These are phyloP conservation scores for Obelidium mucronatum DNA, from an alignment of 192 early-diverging fungal genomes.

Conservation along the genomic window DNA sequence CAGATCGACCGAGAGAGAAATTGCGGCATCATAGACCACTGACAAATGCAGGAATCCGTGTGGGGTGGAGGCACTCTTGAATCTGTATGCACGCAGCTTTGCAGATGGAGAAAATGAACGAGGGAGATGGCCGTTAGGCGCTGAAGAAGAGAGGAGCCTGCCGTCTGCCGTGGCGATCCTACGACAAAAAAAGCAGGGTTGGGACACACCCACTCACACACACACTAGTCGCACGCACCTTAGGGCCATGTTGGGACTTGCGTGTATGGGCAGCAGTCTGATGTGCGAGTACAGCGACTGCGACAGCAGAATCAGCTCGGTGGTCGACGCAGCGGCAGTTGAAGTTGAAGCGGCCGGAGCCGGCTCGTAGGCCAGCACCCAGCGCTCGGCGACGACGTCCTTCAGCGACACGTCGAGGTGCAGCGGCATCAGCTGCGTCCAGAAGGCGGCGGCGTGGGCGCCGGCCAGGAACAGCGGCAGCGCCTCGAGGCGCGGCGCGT, in stretches of 20 bases:
- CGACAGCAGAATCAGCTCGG: conserved; percentile 55
- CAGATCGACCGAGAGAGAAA: conserved; percentile 1
- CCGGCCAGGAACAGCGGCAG: no score
- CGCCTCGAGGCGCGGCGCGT: no score
- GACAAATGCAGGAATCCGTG: conserved; percentile 47
- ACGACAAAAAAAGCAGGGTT: no score
- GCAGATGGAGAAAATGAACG: conserved; percentile 44
- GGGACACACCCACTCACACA: no score
- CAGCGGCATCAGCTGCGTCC: conserved; percentile 50
- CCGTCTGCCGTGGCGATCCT: conserved; percentile 36
- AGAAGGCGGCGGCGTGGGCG: conserved; percentile 43
- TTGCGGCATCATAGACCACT: conserved; percentile 56
- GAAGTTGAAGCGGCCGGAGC: neutral
- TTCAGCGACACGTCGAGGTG: conserved; percentile 44
- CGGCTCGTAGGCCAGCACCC: conserved; percentile 54
- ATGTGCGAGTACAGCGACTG: conserved; percentile 64
- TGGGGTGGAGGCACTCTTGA: conserved; percentile 40
- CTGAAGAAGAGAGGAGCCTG: neutral
- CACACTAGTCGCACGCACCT: neutral
- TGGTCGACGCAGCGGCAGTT: conserved; percentile 31
- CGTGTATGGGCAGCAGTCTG: conserved; percentile 54
- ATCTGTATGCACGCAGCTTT: conserved; percentile 54
- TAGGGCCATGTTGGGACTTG: neutral
- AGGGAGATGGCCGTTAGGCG: conserved; percentile 4
- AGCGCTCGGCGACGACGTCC: conserved; percentile 52